Percentiles rank a stretch among this genome's conserved stretches.
These are phyloP conservation scores for Cordyceps pruinosa DNA, from an alignment of 2,329 filamentous ascomycete species.

Conservation along the genomic window DNA sequence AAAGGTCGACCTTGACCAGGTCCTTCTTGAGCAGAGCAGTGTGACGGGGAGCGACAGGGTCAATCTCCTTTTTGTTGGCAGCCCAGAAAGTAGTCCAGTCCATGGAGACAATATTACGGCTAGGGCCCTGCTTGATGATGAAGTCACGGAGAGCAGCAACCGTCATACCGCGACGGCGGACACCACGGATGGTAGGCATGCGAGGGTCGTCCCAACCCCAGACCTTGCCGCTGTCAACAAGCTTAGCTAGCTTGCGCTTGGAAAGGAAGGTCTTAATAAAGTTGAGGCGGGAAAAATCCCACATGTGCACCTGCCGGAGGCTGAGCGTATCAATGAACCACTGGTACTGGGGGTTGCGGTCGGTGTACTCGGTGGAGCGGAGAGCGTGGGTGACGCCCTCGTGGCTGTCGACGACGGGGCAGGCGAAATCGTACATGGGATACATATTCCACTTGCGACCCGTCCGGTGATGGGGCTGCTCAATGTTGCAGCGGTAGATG, in stretches of 20 bases:
- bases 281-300: slow-evolving; percentile 80
- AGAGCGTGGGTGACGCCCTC: slow-evolving; percentile 81
- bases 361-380: slow-evolving; percentile 79
- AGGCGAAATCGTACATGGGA: slow-evolving; percentile 81
- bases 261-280: slow-evolving; percentile 77
- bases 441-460: slow-evolving; percentile 78
- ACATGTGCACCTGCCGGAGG: slow-evolving; percentile 72
- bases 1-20: slow-evolving; percentile 63
- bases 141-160: slow-evolving; percentile 74
- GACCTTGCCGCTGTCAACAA: slow-evolving; percentile 69
- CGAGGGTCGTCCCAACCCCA: slow-evolving; percentile 83
- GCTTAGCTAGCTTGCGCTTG: slow-evolving; percentile 79
- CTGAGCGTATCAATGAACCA: slow-evolving; percentile 74
- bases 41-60: slow-evolving; percentile 67
- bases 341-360: slow-evolving; percentile 79
- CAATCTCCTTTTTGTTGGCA: slow-evolving; percentile 75
- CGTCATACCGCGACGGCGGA: slow-evolving; percentile 71
- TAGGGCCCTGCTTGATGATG: slow-evolving; percentile 77
- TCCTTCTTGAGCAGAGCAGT: slow-evolving; percentile 66
- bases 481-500: slow-evolving; percentile 78
- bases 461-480: slow-evolving; percentile 66
- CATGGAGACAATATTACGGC: slow-evolving; percentile 75
- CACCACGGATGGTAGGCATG: slow-evolving; percentile 78
- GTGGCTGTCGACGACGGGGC: slow-evolving; percentile 70
- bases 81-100: slow-evolving; percentile 74